A percentile compares a stretch with the other conserved stretches of the same genome.
Evolutionary conservation across 371 early-diverging fungal genomes (phyloP).

Genomic region (Actinomortierella ambigua): DNA sequence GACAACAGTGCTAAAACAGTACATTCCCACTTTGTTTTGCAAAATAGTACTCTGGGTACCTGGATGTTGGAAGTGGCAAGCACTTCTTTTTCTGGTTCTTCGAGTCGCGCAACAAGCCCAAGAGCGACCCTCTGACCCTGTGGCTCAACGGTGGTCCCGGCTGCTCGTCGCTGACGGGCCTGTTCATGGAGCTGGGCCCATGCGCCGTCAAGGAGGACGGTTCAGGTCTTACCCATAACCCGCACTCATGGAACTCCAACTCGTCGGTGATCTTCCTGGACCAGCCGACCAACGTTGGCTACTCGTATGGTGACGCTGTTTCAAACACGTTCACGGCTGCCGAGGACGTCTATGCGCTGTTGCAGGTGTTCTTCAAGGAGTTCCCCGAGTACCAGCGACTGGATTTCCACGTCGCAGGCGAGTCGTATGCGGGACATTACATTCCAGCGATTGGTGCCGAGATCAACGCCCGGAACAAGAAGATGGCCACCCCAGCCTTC

Average conservation of each 20-base stretch:
- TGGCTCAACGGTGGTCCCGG: slow-evolving; percentile 93
- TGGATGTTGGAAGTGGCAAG: slow-evolving; percentile 62
- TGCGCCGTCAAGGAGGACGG: slow-evolving; percentile 69
- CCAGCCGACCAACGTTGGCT: slow-evolving; percentile 84
- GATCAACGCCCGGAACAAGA: slow-evolving; percentile 71
- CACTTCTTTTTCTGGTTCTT: slow-evolving; percentile 93
- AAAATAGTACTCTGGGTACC: slow-evolving; percentile 64
- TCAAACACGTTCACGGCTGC: slow-evolving; percentile 57
- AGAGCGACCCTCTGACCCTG: slow-evolving; percentile 77
- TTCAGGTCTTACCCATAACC: slow-evolving; percentile 56
- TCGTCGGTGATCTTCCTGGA: slow-evolving; percentile 88
- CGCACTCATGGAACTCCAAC: slow-evolving; percentile 79
- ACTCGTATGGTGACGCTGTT: slow-evolving; percentile 68
- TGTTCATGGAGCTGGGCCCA: slow-evolving; percentile 86
- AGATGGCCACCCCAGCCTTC: slow-evolving; percentile 46
- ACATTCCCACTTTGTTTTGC: too few relatives aligned
- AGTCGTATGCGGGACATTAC: slow-evolving; percentile 80
- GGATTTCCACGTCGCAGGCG: slow-evolving; percentile 67
- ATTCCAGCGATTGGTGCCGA: slow-evolving; percentile 79
- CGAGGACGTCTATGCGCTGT: slow-evolving; percentile 65
- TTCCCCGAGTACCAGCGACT: slow-evolving; percentile 63
- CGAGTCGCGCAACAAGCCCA: slow-evolving; percentile 78
- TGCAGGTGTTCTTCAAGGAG: slow-evolving; percentile 73
- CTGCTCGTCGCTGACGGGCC: slow-evolving; percentile 78
- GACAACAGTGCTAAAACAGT: too few relatives aligned